Percentiles rank a stretch among this genome's conserved stretches.
phyloP scores from a whole-genome alignment of 805 yeast species.

The Candida ipomoeae region DNA sequence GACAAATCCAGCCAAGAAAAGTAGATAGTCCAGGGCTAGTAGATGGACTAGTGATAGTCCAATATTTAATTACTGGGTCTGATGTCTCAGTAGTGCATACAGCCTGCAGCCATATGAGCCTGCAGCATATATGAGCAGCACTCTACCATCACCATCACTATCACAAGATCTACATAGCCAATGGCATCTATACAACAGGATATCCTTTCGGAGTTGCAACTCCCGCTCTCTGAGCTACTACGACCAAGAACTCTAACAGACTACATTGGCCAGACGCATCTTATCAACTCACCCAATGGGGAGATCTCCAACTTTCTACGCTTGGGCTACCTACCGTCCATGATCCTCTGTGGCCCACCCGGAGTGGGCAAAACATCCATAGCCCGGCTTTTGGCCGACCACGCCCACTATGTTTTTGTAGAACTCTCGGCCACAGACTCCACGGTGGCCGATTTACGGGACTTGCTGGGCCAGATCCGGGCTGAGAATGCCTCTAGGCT shows the following conservation, averaged over 20 bases:
- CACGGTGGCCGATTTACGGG: conserved; percentile 61
- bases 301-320: conserved; percentile 61
- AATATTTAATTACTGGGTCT: no score
- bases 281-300: conserved; percentile 57
- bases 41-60: no score
- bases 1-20: no score
- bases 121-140: not conserved
- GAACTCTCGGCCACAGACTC: conserved; percentile 84
- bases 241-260: conserved; percentile 70
- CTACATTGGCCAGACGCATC: conserved; percentile 81
- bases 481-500: conserved; percentile 43
- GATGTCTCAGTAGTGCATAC: not conserved
- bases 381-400: conserved; percentile 58
- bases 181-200: not conserved
- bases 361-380: conserved; percentile 94
- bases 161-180: not conserved
- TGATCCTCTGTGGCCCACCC: conserved; percentile 93
- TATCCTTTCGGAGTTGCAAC: not conserved
- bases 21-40: no score
- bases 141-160: not conserved
- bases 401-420: conserved; percentile 54
- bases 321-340: conserved; percentile 69
- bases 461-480: conserved; percentile 48
- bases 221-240: conserved; percentile 73
- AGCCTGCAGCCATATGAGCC: not conserved